Evolutionary conservation across 1,284 basidiomycete species (phyloP).

Genomic region (Schizophyllum commune): DNA sequence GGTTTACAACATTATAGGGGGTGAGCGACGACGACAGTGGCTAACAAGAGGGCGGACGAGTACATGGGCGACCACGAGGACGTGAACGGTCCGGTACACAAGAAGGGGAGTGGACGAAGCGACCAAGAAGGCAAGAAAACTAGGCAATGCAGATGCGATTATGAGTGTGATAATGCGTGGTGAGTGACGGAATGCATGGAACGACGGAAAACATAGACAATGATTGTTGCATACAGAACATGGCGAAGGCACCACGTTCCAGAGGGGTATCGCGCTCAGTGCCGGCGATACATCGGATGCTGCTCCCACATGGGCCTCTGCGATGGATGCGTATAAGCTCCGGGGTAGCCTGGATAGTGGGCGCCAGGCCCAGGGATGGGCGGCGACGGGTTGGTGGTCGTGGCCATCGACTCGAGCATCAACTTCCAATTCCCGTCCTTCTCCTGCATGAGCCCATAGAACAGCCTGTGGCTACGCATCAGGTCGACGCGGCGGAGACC

Average conservation of each 20-base stretch:
- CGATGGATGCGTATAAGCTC: neutral
- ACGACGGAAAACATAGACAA: neutral
- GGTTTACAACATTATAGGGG: too few species aligned
- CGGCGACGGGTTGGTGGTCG: neutral
- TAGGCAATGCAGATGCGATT: neutral
- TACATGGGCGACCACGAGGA: neutral
- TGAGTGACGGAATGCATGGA: neutral
- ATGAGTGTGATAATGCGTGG: neutral
- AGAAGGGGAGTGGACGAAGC: neutral
- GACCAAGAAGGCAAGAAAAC: neutral
- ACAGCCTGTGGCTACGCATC: slow-evolving; percentile 35
- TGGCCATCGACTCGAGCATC: neutral
- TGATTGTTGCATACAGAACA: neutral
- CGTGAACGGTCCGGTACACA: neutral
- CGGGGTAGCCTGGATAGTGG: neutral
- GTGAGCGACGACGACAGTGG: too few species aligned
- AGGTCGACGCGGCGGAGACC: slow-evolving; percentile 47
- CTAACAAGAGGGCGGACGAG: neutral
- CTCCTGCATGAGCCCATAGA: slow-evolving; percentile 25
- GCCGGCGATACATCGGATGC: neutral
- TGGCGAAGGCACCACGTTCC: neutral
- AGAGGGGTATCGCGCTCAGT: neutral
- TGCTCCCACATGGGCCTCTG: neutral
- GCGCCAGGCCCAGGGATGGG: neutral
- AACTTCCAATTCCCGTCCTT: neutral